Conservation (phyloP, 306 rosid genomes). For the Quercus cerris region DNA sequence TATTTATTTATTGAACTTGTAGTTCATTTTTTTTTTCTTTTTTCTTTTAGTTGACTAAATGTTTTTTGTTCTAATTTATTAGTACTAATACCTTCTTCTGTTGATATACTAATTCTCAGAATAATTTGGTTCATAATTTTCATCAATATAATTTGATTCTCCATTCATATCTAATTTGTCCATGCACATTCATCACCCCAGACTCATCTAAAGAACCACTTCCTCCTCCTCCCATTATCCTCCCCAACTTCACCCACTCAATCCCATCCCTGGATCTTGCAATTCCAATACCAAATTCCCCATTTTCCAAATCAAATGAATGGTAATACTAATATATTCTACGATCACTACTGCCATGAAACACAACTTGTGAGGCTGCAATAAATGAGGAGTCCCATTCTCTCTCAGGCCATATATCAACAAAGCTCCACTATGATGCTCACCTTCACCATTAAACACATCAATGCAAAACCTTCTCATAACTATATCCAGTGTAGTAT, state of each 20-base stretch:
- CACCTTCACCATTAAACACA: slow-evolving; percentile 39
- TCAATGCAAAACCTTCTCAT: slow-evolving; percentile 29
- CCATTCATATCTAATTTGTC: too few species aligned
- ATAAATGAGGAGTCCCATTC: slow-evolving; percentile 74
- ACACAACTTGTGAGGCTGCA: slow-evolving; percentile 63
- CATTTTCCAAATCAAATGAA: slow-evolving; percentile 54
- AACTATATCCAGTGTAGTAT: slow-evolving; percentile 57
- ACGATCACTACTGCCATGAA: slow-evolving; percentile 61
- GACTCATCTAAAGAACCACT: slow-evolving; percentile 54
- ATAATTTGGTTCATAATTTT: too few species aligned
- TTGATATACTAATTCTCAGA: slow-evolving; percentile 8
- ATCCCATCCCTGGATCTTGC: slow-evolving; percentile 89
- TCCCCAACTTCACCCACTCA: slow-evolving; percentile 73
- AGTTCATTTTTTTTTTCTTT: too few species aligned
- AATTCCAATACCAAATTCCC: slow-evolving; percentile 57
- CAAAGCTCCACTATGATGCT: slow-evolving; percentile 80
- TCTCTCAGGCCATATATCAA: slow-evolving; percentile 56
- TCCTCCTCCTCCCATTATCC: slow-evolving; percentile 60
- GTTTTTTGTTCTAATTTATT: too few species aligned
- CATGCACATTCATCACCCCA: slow-evolving; percentile 54
- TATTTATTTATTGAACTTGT: too few species aligned
- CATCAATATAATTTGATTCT: too few species aligned
- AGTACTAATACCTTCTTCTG: slow-evolving; percentile 56
- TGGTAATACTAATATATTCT: slow-evolving; percentile 91
- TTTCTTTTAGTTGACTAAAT: too few species aligned